Conservation (phyloP, 2,329 filamentous ascomycete genomes). For the Aureobasidium namibiae region DNA sequence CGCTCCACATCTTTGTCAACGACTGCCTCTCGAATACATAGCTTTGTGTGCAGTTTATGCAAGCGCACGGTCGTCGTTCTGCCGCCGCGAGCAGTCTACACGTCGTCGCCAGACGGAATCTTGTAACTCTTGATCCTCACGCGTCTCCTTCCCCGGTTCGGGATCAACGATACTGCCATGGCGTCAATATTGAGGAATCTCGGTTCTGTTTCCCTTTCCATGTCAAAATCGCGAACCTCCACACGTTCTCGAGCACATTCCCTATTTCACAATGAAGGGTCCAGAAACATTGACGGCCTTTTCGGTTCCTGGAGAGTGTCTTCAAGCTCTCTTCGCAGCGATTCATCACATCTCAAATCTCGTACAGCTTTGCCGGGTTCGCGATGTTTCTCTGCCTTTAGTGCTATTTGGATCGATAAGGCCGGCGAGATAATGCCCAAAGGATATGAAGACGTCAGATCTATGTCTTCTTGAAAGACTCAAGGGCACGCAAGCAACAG, state of each 20-base stretch:
- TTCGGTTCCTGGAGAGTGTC: no score
- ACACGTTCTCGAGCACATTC: neutral
- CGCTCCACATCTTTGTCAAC: no score
- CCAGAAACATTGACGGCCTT: neutral
- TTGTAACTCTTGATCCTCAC: neutral
- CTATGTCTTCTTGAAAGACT: neutral
- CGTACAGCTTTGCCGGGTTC: no score
- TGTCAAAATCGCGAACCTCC: neutral
- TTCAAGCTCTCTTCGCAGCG: no score
- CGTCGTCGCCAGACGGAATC: neutral
- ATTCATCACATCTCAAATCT: no score
- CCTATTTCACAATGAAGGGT: no score
- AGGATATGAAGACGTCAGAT: neutral
- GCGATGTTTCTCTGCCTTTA: neutral
- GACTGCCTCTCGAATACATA: neutral
- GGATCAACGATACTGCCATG: neutral
- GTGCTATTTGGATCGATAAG: no score
- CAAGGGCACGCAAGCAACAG: neutral
- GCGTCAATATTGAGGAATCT: neutral
- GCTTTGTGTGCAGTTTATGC: neutral
- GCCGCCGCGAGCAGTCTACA: neutral
- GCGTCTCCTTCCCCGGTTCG: neutral
- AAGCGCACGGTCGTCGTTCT: neutral
- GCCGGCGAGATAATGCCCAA: neutral
- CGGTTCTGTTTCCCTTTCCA: no score